Percentiles rank a stretch among this genome's conserved stretches.
phyloP scores from a whole-genome alignment of 2,329 filamentous ascomycete species.

The Fusarium bactridioides region DNA sequence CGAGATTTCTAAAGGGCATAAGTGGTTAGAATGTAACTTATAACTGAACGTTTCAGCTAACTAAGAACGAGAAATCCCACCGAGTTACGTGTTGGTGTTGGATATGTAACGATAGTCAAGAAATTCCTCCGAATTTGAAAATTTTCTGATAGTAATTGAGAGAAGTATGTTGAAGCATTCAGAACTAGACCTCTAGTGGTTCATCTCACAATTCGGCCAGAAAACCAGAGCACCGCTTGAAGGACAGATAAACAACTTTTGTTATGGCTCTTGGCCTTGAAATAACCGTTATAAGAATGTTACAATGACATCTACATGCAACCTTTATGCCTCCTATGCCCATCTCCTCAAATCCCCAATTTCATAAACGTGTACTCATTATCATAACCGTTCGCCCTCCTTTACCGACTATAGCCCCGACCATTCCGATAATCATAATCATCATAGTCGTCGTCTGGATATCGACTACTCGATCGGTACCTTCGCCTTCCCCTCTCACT shows the following conservation, averaged over 20 bases:
- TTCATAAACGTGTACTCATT: background rate
- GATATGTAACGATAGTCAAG: background rate
- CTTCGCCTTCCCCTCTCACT: constrained; percentile 22
- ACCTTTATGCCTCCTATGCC: background rate
- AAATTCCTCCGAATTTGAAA: background rate
- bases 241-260: background rate
- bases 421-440: constrained; percentile 12
- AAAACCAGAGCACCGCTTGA: background rate
- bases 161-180: background rate
- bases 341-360: background rate
- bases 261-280: background rate
- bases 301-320: background rate
- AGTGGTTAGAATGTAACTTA: background rate
- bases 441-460: constrained; percentile 9
- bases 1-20: constrained; percentile 17
- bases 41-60: background rate
- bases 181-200: background rate
- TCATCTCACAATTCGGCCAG: too few relatives aligned
- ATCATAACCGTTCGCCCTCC: background rate
- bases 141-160: too few relatives aligned
- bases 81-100: background rate
- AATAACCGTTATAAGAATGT: background rate
- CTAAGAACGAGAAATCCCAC: background rate
- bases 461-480: constrained; percentile 14
- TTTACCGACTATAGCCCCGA: constrained; percentile 22